Percentiles rank a stretch among this genome's conserved stretches.
Conservation (phyloP, 2,329 filamentous ascomycete species). For the Fusarium sp. region DNA sequence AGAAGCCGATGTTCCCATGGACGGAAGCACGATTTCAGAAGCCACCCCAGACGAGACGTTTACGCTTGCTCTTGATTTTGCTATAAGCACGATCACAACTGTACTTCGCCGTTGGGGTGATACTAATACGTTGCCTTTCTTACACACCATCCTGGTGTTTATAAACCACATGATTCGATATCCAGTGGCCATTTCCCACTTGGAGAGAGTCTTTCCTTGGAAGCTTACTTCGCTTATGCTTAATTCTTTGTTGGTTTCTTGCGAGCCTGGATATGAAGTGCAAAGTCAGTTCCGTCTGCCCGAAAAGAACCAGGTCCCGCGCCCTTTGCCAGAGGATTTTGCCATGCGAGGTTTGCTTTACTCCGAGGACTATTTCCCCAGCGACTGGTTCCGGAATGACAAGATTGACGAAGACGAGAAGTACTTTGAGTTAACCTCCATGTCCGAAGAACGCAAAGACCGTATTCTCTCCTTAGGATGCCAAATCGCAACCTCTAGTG, state of each 20-base stretch:
- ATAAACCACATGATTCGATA: conserved; percentile 61
- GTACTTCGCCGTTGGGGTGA: conserved; percentile 68
- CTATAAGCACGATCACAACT: conserved; percentile 59
- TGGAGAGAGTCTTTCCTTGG: conserved; percentile 67
- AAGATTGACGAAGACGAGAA: conserved; percentile 77
- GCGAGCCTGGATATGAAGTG: conserved; percentile 54
- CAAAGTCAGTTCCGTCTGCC: conserved; percentile 62
- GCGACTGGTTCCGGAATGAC: conserved; percentile 68
- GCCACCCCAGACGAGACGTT: conserved; percentile 49
- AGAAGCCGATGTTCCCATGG: conserved; percentile 47
- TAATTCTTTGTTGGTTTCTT: conserved; percentile 52
- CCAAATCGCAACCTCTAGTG: conserved; percentile 58
- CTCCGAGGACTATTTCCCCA: conserved; percentile 69
- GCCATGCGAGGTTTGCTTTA: conserved; percentile 74
- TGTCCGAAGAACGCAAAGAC: conserved; percentile 68
- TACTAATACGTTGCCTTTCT: conserved; percentile 70
- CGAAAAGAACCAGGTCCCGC: conserved; percentile 58
- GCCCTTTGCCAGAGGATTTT: conserved; percentile 78
- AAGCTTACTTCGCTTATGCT: conserved; percentile 55
- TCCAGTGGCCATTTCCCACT: conserved; percentile 58
- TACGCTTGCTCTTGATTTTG: conserved; percentile 56
- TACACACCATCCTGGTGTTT: conserved; percentile 74
- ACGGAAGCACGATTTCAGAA: conserved; percentile 46
- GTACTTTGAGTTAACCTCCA: conserved; percentile 71
- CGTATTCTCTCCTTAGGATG: conserved; percentile 71